phyloP scores from a whole-genome alignment of 176 grass and related monocot genomes.

The Musa troglodytarum region DNA sequence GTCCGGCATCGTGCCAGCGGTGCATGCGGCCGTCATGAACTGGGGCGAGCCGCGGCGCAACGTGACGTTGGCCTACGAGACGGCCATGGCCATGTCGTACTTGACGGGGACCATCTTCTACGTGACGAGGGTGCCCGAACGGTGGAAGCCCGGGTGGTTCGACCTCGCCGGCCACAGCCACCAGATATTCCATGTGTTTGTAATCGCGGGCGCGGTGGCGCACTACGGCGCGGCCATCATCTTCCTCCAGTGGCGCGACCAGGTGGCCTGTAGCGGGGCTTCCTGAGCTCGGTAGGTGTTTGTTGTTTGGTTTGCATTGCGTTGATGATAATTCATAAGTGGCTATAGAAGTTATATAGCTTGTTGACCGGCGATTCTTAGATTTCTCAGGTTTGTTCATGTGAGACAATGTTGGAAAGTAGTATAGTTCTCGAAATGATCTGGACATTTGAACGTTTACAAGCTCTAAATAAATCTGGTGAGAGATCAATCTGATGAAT shows the following conservation, averaged over 20 bases:
- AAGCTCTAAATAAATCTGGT: no score
- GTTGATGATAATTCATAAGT: no score
- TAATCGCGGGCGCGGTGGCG: slow-evolving; percentile 56
- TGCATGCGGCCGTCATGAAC: slow-evolving; percentile 56
- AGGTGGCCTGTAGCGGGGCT: neutral
- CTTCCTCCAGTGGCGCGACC: slow-evolving; percentile 64
- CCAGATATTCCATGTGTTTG: slow-evolving; percentile 92
- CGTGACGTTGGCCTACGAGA: slow-evolving; percentile 56
- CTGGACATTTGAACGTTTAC: no score
- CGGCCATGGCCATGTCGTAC: slow-evolving; percentile 53
- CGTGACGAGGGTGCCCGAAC: slow-evolving; percentile 79
- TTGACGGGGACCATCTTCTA: slow-evolving; percentile 55
- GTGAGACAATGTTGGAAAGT: no score
- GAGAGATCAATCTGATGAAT: no score
- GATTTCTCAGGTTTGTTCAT: no score
- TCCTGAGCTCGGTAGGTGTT: neutral
- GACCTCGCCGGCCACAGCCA: slow-evolving; percentile 85
- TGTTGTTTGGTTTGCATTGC: no score
- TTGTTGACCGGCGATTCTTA: no score
- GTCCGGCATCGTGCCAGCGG: slow-evolving; percentile 60
- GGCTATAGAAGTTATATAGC: no score
- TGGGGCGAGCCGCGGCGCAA: slow-evolving; percentile 58
- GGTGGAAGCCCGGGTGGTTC: slow-evolving; percentile 65
- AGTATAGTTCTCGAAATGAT: no score
- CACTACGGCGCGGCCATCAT: slow-evolving; percentile 61